These are phyloP conservation scores for Withania somnifera DNA, from an alignment of 305 asterid genomes.

Conservation along the genomic window DNA sequence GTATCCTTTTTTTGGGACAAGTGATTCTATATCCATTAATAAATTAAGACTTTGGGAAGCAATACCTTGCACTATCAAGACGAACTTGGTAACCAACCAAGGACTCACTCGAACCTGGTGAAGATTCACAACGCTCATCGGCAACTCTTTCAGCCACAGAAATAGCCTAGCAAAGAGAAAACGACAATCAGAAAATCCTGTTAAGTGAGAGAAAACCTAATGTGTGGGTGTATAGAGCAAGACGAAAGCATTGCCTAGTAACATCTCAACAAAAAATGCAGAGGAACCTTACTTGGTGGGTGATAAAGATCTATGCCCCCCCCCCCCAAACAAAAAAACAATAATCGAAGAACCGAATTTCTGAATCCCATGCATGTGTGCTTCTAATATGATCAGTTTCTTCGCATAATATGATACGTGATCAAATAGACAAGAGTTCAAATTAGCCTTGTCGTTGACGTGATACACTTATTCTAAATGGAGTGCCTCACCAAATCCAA, in stretches of 20 bases:
- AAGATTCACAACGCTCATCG: slow-evolving; percentile 84
- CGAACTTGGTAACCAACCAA: slow-evolving; percentile 99
- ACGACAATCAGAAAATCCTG: slow-evolving; percentile 9
- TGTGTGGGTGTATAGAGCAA: not conserved
- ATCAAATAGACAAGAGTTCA: not conserved
- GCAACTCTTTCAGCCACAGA: slow-evolving; percentile 99
- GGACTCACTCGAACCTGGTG: slow-evolving; percentile 81
- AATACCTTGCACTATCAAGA: slow-evolving; percentile 92
- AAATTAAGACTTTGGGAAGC: not conserved
- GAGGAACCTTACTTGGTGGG: not conserved
- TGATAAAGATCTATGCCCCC: no score
- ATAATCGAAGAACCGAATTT: not conserved
- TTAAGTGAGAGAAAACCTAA: not conserved
- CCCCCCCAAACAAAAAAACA: not conserved
- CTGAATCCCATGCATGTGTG: not conserved
- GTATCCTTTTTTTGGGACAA: not conserved
- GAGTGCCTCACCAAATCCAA: not conserved
- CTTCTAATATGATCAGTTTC: not conserved
- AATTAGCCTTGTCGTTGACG: not conserved
- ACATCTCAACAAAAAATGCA: not conserved
- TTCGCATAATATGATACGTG: not conserved
- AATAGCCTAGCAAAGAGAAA: slow-evolving; percentile 45
- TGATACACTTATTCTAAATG: not conserved
- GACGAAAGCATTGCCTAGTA: not conserved
- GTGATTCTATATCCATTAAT: not conserved